Percentiles rank a stretch among this genome's conserved stretches.
phyloP scores from a whole-genome alignment of 306 rosid genomes.

The Medicago arabica region DNA sequence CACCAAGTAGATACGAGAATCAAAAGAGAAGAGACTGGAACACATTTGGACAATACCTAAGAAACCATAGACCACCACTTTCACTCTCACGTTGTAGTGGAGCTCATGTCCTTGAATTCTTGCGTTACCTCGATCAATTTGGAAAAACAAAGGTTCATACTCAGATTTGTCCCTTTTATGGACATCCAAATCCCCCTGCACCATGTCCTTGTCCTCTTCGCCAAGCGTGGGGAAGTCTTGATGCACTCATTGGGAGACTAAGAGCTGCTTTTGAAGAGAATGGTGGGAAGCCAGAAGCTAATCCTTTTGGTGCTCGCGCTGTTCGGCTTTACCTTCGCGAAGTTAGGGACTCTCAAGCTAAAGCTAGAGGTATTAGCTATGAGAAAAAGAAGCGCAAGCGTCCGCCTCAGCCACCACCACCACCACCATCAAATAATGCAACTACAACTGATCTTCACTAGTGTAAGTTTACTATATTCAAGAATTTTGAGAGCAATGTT shows the following conservation, averaged over 20 bases:
- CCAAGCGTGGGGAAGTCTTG: slow-evolving; percentile 94
- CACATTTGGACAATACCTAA: slow-evolving; percentile 74
- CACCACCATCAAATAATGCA: slow-evolving; percentile 33
- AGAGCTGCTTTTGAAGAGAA: slow-evolving; percentile 92
- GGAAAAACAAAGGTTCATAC: slow-evolving; percentile 87
- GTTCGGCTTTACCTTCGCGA: slow-evolving; percentile 81
- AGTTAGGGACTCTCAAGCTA: slow-evolving; percentile 79
- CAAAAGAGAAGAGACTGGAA: slow-evolving; percentile 81
- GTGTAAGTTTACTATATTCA: neutral
- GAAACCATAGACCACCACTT: slow-evolving; percentile 75
- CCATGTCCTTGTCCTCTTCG: slow-evolving; percentile 85
- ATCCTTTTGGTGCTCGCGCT: slow-evolving; percentile 84
- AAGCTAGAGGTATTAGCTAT: slow-evolving; percentile 84
- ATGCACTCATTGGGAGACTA: slow-evolving; percentile 80
- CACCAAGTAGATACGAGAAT: slow-evolving; percentile 73
- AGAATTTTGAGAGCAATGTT: neutral
- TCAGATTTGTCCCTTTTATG: slow-evolving; percentile 74
- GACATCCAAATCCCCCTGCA: slow-evolving; percentile 80
- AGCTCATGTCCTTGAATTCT: slow-evolving; percentile 77
- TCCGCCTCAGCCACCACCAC: slow-evolving; percentile 50
- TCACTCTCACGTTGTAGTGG: slow-evolving; percentile 74
- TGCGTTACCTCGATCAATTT: slow-evolving; percentile 76
- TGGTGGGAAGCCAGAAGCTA: slow-evolving; percentile 61
- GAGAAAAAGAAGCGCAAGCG: slow-evolving; percentile 83
- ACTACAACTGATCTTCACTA: slow-evolving; percentile 15